Conservation (phyloP, 2,329 filamentous ascomycete species). For the Hypoxylon sp. region DNA sequence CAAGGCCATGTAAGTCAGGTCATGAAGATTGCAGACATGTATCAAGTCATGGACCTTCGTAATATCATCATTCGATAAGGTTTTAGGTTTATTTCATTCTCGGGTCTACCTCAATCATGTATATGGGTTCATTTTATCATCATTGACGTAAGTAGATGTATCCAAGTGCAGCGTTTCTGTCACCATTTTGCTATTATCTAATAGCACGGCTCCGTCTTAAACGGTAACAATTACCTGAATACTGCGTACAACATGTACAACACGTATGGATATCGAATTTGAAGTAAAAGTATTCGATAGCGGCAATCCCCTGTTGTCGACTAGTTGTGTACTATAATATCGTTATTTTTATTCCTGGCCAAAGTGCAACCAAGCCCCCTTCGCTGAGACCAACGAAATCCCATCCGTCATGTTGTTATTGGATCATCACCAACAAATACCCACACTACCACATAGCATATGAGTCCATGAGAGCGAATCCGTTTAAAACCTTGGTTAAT, state of each 20-base stretch:
- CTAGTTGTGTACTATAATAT: constrained; percentile 21
- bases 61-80: constrained; percentile 21
- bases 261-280: background rate
- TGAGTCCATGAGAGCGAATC: constrained; percentile 30
- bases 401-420: constrained; percentile 33
- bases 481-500: constrained; percentile 29
- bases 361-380: constrained; percentile 14
- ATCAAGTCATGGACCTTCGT: constrained; percentile 25
- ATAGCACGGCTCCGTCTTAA: constrained; percentile 2
- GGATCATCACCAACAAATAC: constrained; percentile 29
- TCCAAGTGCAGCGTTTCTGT: background rate
- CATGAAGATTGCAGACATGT: constrained; percentile 12
- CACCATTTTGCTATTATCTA: background rate
- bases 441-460: constrained; percentile 25
- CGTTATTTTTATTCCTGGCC: constrained; percentile 18
- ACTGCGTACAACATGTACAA: background rate
- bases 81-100: constrained; percentile 8
- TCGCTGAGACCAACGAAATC: constrained; percentile 12
- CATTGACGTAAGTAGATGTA: constrained; percentile 7
- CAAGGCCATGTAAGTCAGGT: constrained; percentile 20
- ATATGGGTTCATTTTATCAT: background rate
- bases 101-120: background rate
- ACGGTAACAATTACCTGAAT: background rate
- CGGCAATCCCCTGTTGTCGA: constrained; percentile 9
- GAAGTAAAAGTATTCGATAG: constrained; percentile 24